Base-by-base conservation (phyloP, 176 grass and related monocot genomes). In the Metroxylon sagu region DNA sequence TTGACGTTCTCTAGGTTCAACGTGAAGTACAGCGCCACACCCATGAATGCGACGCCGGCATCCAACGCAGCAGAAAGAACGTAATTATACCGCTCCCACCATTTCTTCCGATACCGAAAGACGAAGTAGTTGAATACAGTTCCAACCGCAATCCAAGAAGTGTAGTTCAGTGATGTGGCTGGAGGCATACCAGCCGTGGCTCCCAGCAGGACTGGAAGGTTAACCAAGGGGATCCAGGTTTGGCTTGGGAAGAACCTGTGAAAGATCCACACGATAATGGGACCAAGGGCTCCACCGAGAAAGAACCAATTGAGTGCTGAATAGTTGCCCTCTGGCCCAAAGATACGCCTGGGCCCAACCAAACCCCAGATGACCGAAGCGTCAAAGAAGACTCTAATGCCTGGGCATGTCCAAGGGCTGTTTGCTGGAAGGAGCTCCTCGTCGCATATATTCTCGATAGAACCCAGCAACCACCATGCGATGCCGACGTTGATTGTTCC, bases 361-460 rank as follows among this genome's bases (percentile, higher is more conserved):
- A 96, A 80, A 27, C 91, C 86, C 91, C 91, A 96, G 58, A 96
- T 90, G 49, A 96, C 77, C 10, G 91, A 96, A 1, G 91, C 86
- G 57, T 90, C 87, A 61, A 71, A 96, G 71, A 96, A 96, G 27
- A 97, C 86, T 12, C 84, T 72, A 65, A 90, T 83, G 54, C 66
- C 29, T 0, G 91, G 91, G 62, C 91, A 96, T 49, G 91, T 96
- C 91, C 83, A 96, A 0, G 91, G 91, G 80, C 83, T 96, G 17
- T 78, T 83, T 6, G 67, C 61, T 1, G 83, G 60, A 18, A 85
- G 80, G n/a, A 23, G 61, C 16, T 56, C 5, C 26, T 43, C 54
- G 50, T 89, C 71, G 59, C 86, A 95, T 54, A 95, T 90, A 74
- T 55, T 5, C 4, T 53, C 0, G 26, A 95, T 59, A 7, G 49